Evolutionary conservation across 2,329 filamentous ascomycete genomes (phyloP), one percentile per base, ranked within the genome.

Genomic region (Coniella lustricola): DNA sequence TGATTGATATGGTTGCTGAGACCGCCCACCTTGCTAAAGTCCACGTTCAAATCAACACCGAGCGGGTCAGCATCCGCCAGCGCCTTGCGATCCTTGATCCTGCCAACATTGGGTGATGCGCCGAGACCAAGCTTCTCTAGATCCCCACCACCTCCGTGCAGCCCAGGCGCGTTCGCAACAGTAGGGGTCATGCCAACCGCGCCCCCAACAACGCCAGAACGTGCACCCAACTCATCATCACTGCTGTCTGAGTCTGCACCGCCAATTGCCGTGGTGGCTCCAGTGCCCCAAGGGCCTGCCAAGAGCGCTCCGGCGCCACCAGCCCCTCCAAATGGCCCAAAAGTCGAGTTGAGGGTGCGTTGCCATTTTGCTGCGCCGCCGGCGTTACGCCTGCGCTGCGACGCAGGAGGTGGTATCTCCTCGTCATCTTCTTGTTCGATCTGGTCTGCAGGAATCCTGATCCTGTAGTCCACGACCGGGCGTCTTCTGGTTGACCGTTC

Each of bases 241-340:
- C 93, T 98, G 65, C 90, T 96, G 63, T 98, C 93, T 5, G 91
- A 95, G 59, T 97, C 93, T 8, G 83, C 86, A 46, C 85, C 87
- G 22, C 84, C 90, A 33, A 44, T 47, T 17, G 32, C 38, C 21
- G 44, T 37, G 52, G 81, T 80, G 18, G 86, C 86, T 12, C 79
- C 85, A 37, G 81, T 81, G 48, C 84, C 85, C 72, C 84, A 87
- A 4, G 86, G 84, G 1, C 87, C 88, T 52, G 75, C 82, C 48
- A 91, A 77, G 12, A 93, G 73, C 14, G 88, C 80, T 29, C 82
- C 77, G 36, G 76, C 77, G 32, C 87, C 87, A 37, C 84, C 82
- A 39, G 86, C 87, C 36, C 93, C 90, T 50, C 90, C 93, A 65
- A 98, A 97, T 2, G 93, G 93, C 8, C 93, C 93, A 62, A 85